Evolutionary conservation across 352 stramenopile genomes (phyloP).

Genomic region (Phytophthora nicotianae): DNA sequence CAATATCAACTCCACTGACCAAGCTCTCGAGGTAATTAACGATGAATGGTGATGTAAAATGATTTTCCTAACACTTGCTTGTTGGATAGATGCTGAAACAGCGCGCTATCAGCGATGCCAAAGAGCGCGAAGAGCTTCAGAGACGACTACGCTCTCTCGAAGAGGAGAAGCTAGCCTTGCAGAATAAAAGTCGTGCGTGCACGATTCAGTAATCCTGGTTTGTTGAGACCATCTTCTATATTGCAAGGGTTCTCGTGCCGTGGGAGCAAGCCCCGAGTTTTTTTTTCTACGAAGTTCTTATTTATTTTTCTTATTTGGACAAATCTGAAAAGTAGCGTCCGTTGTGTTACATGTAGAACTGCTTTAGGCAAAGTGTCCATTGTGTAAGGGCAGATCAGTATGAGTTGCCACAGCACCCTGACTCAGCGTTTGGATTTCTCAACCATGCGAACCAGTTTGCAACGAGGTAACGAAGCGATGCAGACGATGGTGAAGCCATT

Average conservation of each 20-base stretch:
- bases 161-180: slow-evolving; percentile 62
- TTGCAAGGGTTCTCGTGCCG: neutral
- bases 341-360: too few species aligned
- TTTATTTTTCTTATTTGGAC: too few species aligned
- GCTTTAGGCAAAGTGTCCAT: too few species aligned
- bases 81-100: slow-evolving; percentile 48
- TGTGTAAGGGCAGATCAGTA: too few species aligned
- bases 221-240: neutral
- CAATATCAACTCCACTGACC: slow-evolving; percentile 42
- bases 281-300: neutral
- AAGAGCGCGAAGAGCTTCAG: slow-evolving; percentile 65
- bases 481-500: slow-evolving; percentile 18
- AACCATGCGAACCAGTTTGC: neutral
- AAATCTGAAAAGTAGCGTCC: too few species aligned
- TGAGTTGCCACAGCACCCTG: neutral
- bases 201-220: slow-evolving; percentile 43
- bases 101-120: slow-evolving; percentile 46
- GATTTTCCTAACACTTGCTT: neutral
- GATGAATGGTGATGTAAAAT: neutral
- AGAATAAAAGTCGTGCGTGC: slow-evolving; percentile 63
- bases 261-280: neutral
- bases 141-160: slow-evolving; percentile 50
- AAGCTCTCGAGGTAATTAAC: slow-evolving; percentile 51
- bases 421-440: neutral
- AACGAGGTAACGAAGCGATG: slow-evolving; percentile 7